Conservation (phyloP, 192 early-diverging fungal genomes). For the Haplosporangium gracile region DNA sequence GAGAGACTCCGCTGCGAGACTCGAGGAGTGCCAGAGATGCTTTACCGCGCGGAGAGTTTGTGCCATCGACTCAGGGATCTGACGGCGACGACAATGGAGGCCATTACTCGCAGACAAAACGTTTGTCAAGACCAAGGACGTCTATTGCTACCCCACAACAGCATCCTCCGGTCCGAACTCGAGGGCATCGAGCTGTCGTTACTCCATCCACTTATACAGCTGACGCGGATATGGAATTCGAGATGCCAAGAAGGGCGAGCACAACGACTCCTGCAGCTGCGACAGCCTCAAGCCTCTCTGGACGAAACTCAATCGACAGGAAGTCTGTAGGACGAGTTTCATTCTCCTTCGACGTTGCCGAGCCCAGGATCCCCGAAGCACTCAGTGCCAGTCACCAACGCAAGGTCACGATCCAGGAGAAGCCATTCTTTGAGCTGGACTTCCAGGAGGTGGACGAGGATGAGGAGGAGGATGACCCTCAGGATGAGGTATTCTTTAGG, state of each 20-base stretch:
- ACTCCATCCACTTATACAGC: background rate
- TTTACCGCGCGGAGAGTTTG: background rate
- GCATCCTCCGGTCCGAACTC: background rate
- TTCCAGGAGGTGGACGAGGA: slow-evolving; percentile 17
- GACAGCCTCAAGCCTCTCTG: background rate
- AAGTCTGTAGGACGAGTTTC: slow-evolving; percentile 2
- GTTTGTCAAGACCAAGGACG: background rate
- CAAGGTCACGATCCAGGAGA: slow-evolving; percentile 22
- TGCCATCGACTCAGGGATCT: slow-evolving; percentile 12
- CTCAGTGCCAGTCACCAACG: background rate
- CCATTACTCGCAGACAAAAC: background rate
- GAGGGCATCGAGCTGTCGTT: background rate
- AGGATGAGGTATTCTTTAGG: slow-evolving; percentile 40
- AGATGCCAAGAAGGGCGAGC: background rate
- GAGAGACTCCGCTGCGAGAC: background rate
- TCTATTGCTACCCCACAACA: background rate
- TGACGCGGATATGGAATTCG: background rate
- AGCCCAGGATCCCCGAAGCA: background rate
- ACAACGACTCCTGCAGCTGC: background rate
- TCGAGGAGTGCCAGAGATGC: background rate
- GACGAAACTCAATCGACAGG: background rate
- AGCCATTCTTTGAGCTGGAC: slow-evolving; percentile 15
- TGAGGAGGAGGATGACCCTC: slow-evolving; percentile 2
- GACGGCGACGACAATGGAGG: background rate
- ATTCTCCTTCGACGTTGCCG: background rate